phyloP scores from a whole-genome alignment of 2,329 filamentous ascomycete genomes.

The Chalaropsis ovoidea region DNA sequence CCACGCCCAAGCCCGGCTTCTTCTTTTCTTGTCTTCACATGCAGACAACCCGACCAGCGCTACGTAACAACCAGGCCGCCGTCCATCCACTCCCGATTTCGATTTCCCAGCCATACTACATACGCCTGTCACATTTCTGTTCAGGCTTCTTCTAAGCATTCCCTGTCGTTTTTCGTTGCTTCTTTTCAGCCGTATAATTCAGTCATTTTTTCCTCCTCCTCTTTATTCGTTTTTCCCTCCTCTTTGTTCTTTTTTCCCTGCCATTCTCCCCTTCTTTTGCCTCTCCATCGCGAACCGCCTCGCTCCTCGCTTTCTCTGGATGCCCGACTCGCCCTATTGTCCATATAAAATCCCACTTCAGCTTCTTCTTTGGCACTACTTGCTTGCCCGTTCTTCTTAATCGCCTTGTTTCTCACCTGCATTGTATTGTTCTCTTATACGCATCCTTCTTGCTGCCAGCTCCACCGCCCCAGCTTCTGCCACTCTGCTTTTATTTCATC shows the following conservation, averaged over 20 bases:
- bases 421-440: conserved; percentile 7
- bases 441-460: conserved; percentile 1
- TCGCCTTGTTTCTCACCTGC: not conserved
- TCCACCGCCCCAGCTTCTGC: not conserved
- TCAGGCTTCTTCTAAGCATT: not conserved
- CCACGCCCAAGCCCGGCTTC: not conserved
- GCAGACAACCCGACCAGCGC: not conserved
- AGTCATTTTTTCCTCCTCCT: not conserved
- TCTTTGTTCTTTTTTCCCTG: not conserved
- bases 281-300: not conserved
- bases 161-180: not conserved
- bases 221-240: not conserved
- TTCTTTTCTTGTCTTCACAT: not conserved
- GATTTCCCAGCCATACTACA: conserved; percentile 1
- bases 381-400: not conserved
- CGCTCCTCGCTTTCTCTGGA: not conserved
- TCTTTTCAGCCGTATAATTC: not conserved
- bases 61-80: not conserved
- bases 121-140: not conserved
- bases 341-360: not conserved
- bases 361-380: not conserved
- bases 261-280: not conserved
- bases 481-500: conserved; percentile 5
- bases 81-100: not conserved
- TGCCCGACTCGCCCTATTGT: not conserved